Conservation (phyloP, 2,329 filamentous ascomycete species). For the Aspergillus sp. region DNA sequence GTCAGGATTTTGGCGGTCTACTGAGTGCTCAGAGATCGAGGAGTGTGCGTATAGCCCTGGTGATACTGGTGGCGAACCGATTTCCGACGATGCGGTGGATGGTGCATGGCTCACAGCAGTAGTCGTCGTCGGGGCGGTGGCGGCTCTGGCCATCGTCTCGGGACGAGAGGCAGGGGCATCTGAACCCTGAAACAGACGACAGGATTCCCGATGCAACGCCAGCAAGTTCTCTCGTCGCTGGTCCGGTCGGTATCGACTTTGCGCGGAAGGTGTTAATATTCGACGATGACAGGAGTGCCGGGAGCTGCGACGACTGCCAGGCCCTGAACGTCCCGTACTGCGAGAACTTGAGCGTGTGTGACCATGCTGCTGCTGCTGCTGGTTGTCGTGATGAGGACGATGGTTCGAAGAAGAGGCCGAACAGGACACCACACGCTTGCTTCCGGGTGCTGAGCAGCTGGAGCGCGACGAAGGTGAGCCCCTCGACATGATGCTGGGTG, state of each 20-base stretch:
- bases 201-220: slow-evolving; percentile 33
- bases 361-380: slow-evolving; percentile 3
- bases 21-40: slow-evolving; percentile 3
- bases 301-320: slow-evolving; percentile 21
- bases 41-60: slow-evolving; percentile 1
- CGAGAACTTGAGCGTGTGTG: slow-evolving; percentile 28
- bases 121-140: not conserved
- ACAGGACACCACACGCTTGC: slow-evolving; percentile 20
- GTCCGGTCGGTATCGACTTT: slow-evolving; percentile 12
- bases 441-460: slow-evolving; percentile 2
- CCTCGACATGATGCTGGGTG: too few species aligned
- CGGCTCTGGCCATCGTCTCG: not conserved
- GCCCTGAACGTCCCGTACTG: slow-evolving; percentile 23
- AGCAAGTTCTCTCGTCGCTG: slow-evolving; percentile 28
- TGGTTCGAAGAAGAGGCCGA: slow-evolving; percentile 20
- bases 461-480: slow-evolving; percentile 4
- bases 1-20: not conserved
- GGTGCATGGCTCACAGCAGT: not conserved
- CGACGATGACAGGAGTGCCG: slow-evolving; percentile 21
- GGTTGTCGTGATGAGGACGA: not conserved
- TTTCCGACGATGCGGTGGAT: slow-evolving; percentile 7
- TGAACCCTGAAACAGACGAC: slow-evolving; percentile 29
- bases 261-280: slow-evolving; percentile 19
- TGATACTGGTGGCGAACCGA: slow-evolving; percentile 10
- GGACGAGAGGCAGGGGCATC: slow-evolving; percentile 1